Evolutionary conservation across 495 filamentous ascomycete species (phyloP), one percentile per base, ranked within the genome.

Genomic region (Lasiosphaeria ovina): DNA sequence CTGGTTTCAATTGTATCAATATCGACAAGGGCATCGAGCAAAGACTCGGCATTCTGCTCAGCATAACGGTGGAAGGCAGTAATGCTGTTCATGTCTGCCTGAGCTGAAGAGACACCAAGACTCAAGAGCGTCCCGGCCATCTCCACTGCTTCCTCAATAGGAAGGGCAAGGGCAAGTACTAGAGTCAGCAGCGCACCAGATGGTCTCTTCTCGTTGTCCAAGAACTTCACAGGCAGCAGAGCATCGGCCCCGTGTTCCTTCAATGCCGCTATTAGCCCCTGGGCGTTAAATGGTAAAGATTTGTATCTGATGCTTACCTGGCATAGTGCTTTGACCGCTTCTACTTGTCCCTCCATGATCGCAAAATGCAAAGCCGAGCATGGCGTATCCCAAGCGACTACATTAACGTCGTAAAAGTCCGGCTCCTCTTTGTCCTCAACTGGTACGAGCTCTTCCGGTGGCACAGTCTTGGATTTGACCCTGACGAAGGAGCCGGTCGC

Each of bases 381-480:
- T 16, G 82, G 80, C 14, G 71, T 86, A 60, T 95, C 90, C 91
- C 91, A 95, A 7, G 90, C 81, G 9, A 86, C 64, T 6, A 86
- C 80, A 64, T 93, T 86, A 57, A 92, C 79, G 55, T 92, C 87
- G 69, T 88, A 92, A 57, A 92, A 79, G 70, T 95, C 89, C 4
- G 89, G 89, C 33, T 88, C 86, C 9, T 81, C 77, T 6, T 87
- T 81, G 40, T 83, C 77, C 6, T 84, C 81, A n/a, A 85, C 83
- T 11, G 70, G 72, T 34, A 65, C 65, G 16, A 62, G 34, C 1
- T 72, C 72, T 14, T 75, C 72, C 3, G 58, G 53, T 5, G 72
- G 57, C 8, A 47, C 5, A 74, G 62, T 62, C 0, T 70, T 71
- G 3, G 77, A 67, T 8, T 77, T 73, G 36, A 93, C 74, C 54